phyloP scores from a whole-genome alignment of 1,284 basidiomycete genomes.

The Golubevia sp. region DNA sequence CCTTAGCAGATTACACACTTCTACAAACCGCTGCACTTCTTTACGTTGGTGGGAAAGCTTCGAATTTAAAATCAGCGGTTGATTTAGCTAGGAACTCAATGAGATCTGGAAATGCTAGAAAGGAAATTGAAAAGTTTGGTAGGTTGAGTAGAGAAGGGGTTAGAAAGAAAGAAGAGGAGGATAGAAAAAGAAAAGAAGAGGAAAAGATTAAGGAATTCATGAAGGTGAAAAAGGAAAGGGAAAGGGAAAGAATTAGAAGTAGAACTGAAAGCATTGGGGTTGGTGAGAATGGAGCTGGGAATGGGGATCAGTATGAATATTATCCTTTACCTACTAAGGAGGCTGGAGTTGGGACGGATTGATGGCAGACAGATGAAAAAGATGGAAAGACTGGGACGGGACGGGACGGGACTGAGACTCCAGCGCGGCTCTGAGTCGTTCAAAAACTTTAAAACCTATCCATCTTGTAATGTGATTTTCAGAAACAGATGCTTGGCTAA shows the following conservation, averaged over 20 bases:
- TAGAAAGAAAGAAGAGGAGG: slow-evolving; percentile 12
- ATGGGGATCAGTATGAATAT: slow-evolving; percentile 37
- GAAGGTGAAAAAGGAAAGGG: slow-evolving; percentile 19
- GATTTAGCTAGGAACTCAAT: slow-evolving; percentile 22
- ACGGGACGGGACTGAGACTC: no score
- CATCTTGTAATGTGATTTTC: no score
- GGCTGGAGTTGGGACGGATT: slow-evolving; percentile 31
- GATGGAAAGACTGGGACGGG: no score
- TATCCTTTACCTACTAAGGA: slow-evolving; percentile 32
- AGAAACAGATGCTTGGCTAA: no score
- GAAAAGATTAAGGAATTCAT: slow-evolving; percentile 13
- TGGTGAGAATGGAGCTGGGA: background rate
- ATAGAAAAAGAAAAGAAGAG: slow-evolving; percentile 1
- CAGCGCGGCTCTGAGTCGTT: no score
- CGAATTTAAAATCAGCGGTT: slow-evolving; percentile 10
- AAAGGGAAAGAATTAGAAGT: slow-evolving; percentile 4
- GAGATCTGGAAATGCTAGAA: slow-evolving; percentile 23
- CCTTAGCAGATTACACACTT: slow-evolving; percentile 49
- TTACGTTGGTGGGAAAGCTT: slow-evolving; percentile 39
- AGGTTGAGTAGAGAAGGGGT: slow-evolving; percentile 22
- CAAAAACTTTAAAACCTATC: no score
- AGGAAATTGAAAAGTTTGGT: slow-evolving; percentile 28
- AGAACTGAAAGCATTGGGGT: no score
- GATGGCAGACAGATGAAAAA: no score
- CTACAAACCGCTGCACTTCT: slow-evolving; percentile 51